Conservation (phyloP, 202 grass and related monocot species). For the Dendrocalamus latiflorus region DNA sequence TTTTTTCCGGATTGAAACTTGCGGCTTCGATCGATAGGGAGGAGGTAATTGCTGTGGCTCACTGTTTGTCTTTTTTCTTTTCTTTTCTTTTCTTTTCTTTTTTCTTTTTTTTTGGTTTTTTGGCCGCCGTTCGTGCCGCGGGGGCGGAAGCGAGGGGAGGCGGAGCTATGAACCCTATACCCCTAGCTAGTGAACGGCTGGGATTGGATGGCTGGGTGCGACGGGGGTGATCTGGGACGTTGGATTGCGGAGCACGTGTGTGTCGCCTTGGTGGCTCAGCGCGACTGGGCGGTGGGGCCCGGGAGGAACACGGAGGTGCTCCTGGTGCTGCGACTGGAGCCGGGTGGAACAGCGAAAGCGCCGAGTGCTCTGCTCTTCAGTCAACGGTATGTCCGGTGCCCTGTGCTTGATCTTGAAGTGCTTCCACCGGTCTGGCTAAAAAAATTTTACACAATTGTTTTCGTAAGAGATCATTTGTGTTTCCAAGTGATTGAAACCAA, state of each 20-base stretch:
- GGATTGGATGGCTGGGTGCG: neutral
- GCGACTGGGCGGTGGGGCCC: neutral
- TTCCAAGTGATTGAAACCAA: too few species aligned
- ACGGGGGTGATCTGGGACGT: conserved; percentile 6
- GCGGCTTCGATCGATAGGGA: conserved; percentile 26
- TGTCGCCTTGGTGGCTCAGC: neutral
- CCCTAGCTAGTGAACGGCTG: conserved; percentile 11
- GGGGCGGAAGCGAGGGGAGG: conserved; percentile 22
- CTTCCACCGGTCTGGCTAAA: too few species aligned
- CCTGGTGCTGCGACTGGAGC: neutral
- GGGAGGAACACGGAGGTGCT: neutral
- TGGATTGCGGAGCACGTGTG: neutral
- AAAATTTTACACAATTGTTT: too few species aligned
- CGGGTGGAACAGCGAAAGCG: too few species aligned
- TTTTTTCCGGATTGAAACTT: conserved; percentile 10
- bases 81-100: neutral
- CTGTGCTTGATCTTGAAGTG: too few species aligned
- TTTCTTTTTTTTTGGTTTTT: neutral
- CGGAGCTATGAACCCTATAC: conserved; percentile 51
- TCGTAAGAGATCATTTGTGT: too few species aligned
- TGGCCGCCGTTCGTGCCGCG: conserved; percentile 43
- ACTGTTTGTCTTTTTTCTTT: neutral
- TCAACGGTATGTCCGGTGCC: too few species aligned
- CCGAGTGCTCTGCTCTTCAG: too few species aligned
- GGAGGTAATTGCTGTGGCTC: conserved; percentile 16